Evolutionary conservation across 305 asterid genomes (phyloP).

Genomic region (Solanum hybrid): DNA sequence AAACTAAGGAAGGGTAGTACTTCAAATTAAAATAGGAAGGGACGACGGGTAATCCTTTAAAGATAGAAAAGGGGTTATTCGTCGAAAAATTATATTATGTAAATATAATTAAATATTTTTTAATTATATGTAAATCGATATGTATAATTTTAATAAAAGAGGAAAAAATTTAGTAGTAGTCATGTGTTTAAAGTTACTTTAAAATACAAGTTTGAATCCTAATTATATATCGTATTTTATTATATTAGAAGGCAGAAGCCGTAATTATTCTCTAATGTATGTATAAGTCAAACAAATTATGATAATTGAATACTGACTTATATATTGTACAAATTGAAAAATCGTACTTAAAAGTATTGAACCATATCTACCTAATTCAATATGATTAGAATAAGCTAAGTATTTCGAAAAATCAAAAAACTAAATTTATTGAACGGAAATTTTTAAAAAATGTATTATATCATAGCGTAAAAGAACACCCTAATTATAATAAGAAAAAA

Average conservation of each 20-base stretch:
- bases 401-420: no score
- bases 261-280: neutral
- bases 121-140: neutral
- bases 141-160: neutral
- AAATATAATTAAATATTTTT: neutral
- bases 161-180: neutral
- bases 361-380: neutral
- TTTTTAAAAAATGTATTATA: neutral
- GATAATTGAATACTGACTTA: neutral
- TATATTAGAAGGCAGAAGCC: neutral
- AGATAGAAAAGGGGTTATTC: accelerated
- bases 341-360: neutral
- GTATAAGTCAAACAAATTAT: neutral
- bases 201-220: neutral
- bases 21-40: neutral
- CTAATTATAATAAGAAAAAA: no score
- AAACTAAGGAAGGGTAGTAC: neutral
- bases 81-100: neutral
- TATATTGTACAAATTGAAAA: no score
- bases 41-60: no score
- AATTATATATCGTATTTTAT: no score
- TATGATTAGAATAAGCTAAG: neutral
- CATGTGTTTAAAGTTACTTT: neutral
- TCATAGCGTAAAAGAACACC: no score
- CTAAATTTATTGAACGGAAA: no score